Evolutionary conservation across 805 yeast genomes (phyloP).

Genomic region (Lipomyces kockii): DNA sequence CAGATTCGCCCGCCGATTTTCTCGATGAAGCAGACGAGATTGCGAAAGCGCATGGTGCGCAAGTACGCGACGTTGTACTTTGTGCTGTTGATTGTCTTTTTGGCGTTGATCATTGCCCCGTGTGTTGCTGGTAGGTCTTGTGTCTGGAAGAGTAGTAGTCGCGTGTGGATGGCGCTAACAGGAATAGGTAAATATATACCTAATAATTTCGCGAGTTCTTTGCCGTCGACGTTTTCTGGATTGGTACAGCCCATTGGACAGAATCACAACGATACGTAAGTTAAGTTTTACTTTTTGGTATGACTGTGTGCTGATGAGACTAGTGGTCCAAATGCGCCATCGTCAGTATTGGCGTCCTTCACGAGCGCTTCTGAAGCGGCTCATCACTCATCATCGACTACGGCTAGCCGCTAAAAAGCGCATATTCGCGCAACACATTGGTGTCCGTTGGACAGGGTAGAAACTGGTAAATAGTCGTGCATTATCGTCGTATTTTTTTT

Average conservation of each 20-base stretch:
- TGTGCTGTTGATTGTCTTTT: constrained; percentile 67
- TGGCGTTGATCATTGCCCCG: constrained; percentile 84
- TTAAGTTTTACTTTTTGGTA: not conserved
- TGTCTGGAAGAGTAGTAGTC: not conserved
- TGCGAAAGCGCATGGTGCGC: constrained; percentile 96
- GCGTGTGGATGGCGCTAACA: not conserved
- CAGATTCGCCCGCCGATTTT: constrained; percentile 98
- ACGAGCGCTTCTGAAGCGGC: constrained; percentile 31
- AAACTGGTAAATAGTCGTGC: not conserved
- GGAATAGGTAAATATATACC: constrained; percentile 33
- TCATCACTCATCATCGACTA: constrained; percentile 13
- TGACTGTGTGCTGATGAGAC: not conserved
- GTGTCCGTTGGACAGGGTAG: not conserved
- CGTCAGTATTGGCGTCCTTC: constrained; percentile 52
- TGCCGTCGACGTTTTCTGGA: constrained; percentile 51
- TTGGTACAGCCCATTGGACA: constrained; percentile 88
- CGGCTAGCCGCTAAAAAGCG: not conserved
- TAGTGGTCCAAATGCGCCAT: constrained; percentile 53
- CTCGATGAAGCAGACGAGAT: constrained; percentile 92
- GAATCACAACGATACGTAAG: constrained; percentile 75
- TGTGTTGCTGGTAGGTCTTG: constrained; percentile 70
- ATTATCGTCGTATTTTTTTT: not conserved
- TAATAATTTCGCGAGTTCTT: constrained; percentile 45
- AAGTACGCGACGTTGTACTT: constrained; percentile 87
- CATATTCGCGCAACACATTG: not conserved